Evolutionary conservation across 306 rosid species (phyloP).

Genomic region (Cicer arietinum): DNA sequence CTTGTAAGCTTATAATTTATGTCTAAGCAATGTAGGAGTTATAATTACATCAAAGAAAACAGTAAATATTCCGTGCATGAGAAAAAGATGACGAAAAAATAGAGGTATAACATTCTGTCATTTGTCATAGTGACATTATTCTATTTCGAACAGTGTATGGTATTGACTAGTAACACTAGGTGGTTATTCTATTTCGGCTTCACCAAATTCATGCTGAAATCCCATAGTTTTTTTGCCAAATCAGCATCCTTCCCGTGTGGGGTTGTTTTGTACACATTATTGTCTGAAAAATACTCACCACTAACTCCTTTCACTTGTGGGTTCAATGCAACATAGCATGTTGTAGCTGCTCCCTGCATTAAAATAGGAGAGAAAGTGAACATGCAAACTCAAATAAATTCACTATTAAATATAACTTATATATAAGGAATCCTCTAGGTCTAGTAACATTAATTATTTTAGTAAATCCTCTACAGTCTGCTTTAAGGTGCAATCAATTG

Average conservation of each 20-base stretch:
- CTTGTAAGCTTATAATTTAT: neutral
- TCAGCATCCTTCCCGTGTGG: slow-evolving; percentile 49
- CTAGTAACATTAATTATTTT: no score
- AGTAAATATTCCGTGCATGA: neutral
- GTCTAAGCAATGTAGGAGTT: neutral
- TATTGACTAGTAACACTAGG: neutral
- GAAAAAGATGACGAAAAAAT: neutral
- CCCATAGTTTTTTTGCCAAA: slow-evolving; percentile 76
- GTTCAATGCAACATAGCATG: slow-evolving; percentile 38
- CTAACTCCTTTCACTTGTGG: slow-evolving; percentile 56
- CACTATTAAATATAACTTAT: neutral
- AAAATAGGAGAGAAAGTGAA: neutral
- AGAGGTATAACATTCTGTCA: neutral
- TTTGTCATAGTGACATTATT: neutral
- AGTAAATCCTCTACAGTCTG: no score
- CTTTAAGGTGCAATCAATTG: no score
- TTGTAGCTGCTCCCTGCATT: slow-evolving; percentile 36
- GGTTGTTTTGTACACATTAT: slow-evolving; percentile 56
- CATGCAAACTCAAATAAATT: neutral
- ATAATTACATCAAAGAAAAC: neutral
- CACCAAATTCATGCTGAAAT: slow-evolving; percentile 58
- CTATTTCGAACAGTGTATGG: neutral
- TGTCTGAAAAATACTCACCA: slow-evolving; percentile 63
- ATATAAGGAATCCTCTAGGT: neutral
- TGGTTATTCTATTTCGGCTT: slow-evolving; percentile 20